A percentile compares a stretch with the other conserved stretches of the same genome.
These are phyloP conservation scores for Exophiala sideris DNA, from an alignment of 2,329 filamentous ascomycete genomes.

Conservation along the genomic window DNA sequence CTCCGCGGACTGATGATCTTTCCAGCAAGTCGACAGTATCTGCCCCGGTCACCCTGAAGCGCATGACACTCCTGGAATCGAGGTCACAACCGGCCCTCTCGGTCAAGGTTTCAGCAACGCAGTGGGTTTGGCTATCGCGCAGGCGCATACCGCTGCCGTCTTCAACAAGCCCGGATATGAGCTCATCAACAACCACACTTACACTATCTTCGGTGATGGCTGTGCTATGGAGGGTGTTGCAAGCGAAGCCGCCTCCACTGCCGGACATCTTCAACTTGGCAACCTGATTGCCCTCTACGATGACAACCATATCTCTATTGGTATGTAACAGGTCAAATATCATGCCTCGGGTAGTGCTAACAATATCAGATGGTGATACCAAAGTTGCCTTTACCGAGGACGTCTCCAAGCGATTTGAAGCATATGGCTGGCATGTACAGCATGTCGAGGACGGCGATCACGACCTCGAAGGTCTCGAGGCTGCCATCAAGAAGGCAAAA, in stretches of 20 bases:
- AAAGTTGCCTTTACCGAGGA: slow-evolving; percentile 97
- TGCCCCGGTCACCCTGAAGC: slow-evolving; percentile 95
- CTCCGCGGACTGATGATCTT: slow-evolving; percentile 21
- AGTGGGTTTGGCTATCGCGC: slow-evolving; percentile 94
- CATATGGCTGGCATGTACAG: slow-evolving; percentile 93
- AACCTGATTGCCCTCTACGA: slow-evolving; percentile 97
- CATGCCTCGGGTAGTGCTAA: neutral
- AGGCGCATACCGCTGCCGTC: slow-evolving; percentile 81
- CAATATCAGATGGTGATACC: slow-evolving; percentile 75
- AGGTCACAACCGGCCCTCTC: slow-evolving; percentile 96
- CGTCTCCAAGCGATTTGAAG: slow-evolving; percentile 87
- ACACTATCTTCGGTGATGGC: slow-evolving; percentile 93
- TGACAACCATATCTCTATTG: slow-evolving; percentile 93
- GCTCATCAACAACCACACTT: slow-evolving; percentile 95
- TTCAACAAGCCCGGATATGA: slow-evolving; percentile 98
- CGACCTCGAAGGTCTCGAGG: slow-evolving; percentile 83
- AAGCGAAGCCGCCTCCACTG: slow-evolving; percentile 83
- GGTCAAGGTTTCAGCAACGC: slow-evolving; percentile 97
- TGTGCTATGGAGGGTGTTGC: slow-evolving; percentile 99
- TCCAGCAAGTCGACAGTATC: slow-evolving; percentile 67
- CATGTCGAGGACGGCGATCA: slow-evolving; percentile 82
- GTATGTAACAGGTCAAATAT: slow-evolving; percentile 43
- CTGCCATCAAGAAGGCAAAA: slow-evolving; percentile 79
- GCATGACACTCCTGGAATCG: slow-evolving; percentile 92
- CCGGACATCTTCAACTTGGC: slow-evolving; percentile 94